phyloP scores from a whole-genome alignment of 495 filamentous ascomycete genomes.

The Hypoxylon intermedium region DNA sequence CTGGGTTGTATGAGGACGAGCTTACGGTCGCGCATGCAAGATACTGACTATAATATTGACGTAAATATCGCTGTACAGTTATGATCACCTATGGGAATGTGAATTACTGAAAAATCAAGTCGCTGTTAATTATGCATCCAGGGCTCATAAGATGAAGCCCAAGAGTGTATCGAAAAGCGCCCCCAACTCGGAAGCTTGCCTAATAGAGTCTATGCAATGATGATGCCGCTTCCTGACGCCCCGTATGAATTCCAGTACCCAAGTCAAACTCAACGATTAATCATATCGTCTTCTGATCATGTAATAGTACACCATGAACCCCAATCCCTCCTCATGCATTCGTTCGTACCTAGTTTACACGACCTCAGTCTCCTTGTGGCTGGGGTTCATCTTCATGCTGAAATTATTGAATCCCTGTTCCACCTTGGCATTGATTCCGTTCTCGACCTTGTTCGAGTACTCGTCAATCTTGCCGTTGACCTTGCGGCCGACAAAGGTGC shows the following conservation, averaged over 20 bases:
- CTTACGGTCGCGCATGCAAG: too few species aligned
- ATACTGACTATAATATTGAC: too few species aligned
- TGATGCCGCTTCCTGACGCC: too few species aligned
- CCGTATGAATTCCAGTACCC: too few species aligned
- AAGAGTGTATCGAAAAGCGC: too few species aligned
- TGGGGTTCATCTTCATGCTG: slow-evolving; percentile 30
- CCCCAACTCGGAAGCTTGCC: slow-evolving; percentile 3
- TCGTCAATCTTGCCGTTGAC: slow-evolving; percentile 43
- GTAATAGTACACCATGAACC: too few species aligned
- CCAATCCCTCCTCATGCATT: neutral
- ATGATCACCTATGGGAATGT: too few species aligned
- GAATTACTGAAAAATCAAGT: too few species aligned
- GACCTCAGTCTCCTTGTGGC: slow-evolving; percentile 22
- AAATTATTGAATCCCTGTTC: slow-evolving; percentile 25
- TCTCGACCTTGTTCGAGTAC: slow-evolving; percentile 35
- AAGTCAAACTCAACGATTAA: neutral
- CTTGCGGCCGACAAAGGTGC: slow-evolving; percentile 43
- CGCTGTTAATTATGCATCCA: too few species aligned
- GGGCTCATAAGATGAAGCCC: too few species aligned
- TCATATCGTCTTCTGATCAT: slow-evolving; percentile 1
- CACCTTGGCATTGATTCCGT: slow-evolving; percentile 30
- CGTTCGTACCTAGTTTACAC: slow-evolving; percentile 5
- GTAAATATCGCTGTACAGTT: too few species aligned
- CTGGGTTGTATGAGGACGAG: too few species aligned
- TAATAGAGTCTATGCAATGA: neutral